Percentiles rank a stretch among this genome's conserved stretches.
phyloP scores from a whole-genome alignment of 306 rosid genomes.

The Vigna hirtella region DNA sequence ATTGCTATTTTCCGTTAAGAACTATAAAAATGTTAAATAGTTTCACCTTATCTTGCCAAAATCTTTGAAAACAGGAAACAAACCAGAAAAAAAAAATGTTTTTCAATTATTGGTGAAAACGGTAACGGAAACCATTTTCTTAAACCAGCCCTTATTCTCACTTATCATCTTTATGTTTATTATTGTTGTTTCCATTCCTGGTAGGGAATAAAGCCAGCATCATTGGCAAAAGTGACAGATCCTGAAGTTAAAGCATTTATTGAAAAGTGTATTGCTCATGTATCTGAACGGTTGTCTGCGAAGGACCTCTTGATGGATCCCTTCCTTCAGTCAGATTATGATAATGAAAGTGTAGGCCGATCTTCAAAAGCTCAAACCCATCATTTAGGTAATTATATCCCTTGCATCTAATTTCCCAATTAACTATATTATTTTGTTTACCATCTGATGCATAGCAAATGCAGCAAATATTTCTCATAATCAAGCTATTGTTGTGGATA shows the following conservation, averaged over 20 bases:
- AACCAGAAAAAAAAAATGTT: neutral
- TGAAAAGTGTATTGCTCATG: constrained; percentile 84
- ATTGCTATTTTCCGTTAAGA: neutral
- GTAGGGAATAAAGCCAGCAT: constrained; percentile 95
- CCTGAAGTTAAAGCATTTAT: constrained; percentile 75
- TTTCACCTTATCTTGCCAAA: neutral
- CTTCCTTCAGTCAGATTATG: constrained; percentile 73
- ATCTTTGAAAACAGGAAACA: constrained; percentile 1
- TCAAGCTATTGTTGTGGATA: constrained; percentile 45
- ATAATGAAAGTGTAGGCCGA: constrained; percentile 59
- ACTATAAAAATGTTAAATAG: neutral
- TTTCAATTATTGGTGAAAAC: neutral
- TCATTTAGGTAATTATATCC: constrained; percentile 50
- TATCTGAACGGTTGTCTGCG: constrained; percentile 81
- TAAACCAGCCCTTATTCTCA: neutral
- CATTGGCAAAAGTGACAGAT: constrained; percentile 80
- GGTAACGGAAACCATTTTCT: constrained; percentile 27
- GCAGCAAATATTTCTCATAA: constrained; percentile 55
- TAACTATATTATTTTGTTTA: constrained; percentile 36
- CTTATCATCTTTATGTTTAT: constrained; percentile 19
- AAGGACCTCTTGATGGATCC: constrained; percentile 84
- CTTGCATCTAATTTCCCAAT: constrained; percentile 33
- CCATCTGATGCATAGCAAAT: constrained; percentile 45
- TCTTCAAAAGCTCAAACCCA: constrained; percentile 47
- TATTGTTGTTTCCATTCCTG: constrained; percentile 45